Percentiles rank a stretch among this genome's conserved stretches.
Conservation (phyloP, 1,284 basidiomycete species). For the Fomitopsis palustris region DNA sequence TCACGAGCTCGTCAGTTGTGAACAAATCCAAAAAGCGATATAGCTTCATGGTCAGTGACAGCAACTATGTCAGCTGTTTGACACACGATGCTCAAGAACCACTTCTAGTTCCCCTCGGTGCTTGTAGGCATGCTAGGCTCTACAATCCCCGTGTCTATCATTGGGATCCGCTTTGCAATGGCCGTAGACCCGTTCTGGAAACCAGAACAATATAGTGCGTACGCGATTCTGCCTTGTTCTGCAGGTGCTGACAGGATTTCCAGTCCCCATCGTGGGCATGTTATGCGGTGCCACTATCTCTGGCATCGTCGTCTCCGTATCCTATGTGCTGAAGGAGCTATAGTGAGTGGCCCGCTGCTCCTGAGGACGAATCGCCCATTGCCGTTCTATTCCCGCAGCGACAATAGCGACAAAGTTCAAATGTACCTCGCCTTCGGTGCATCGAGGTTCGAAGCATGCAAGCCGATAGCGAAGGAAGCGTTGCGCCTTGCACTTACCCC, state of each 20-base stretch:
- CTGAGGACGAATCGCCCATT: not conserved
- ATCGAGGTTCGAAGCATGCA: constrained; percentile 73
- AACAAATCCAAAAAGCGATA: constrained; percentile 79
- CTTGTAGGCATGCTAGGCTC: constrained; percentile 68
- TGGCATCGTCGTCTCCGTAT: constrained; percentile 65
- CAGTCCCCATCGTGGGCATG: constrained; percentile 88
- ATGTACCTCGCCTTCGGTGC: constrained; percentile 83
- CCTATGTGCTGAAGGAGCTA: constrained; percentile 63
- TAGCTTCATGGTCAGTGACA: constrained; percentile 58
- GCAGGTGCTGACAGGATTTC: not conserved
- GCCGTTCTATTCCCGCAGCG: constrained; percentile 37
- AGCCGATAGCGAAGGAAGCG: constrained; percentile 72
- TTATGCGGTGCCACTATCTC: constrained; percentile 79
- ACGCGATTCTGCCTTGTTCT: constrained; percentile 20
- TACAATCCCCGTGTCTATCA: constrained; percentile 76
- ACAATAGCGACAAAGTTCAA: constrained; percentile 81
- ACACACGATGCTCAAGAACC: no score
- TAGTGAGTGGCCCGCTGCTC: constrained; percentile 39
- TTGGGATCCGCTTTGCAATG: constrained; percentile 80
- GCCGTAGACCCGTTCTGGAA: constrained; percentile 74
- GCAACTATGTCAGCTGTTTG: not conserved
- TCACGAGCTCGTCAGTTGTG: constrained; percentile 34
- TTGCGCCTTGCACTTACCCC: constrained; percentile 78
- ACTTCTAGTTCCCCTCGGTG: constrained; percentile 61
- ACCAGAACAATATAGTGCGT: constrained; percentile 75